These are phyloP conservation scores for Exserohilum rostratum DNA, from an alignment of 2,329 filamentous ascomycete genomes.

Conservation along the genomic window DNA sequence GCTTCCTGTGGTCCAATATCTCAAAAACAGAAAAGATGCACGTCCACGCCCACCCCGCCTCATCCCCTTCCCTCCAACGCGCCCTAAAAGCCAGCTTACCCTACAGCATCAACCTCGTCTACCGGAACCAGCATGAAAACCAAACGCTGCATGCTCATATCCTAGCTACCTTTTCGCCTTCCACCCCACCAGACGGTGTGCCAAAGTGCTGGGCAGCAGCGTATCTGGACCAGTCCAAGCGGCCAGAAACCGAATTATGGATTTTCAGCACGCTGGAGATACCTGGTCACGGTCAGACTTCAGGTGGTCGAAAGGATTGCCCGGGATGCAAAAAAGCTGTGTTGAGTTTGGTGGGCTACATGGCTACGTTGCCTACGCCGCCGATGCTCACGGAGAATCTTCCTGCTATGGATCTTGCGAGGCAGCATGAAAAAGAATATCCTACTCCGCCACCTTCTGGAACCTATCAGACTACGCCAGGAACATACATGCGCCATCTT, in stretches of 20 bases:
- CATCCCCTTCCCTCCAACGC: conserved; percentile 58
- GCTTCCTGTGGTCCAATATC: too few species aligned
- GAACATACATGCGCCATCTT: conserved; percentile 41
- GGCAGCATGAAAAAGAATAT: conserved; percentile 34
- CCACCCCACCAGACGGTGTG: too few species aligned
- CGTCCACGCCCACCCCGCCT: conserved; percentile 28
- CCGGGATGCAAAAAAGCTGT: conserved; percentile 38
- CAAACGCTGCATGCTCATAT: conserved; percentile 47
- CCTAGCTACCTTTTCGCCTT: conserved; percentile 48
- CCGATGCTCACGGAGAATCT: conserved; percentile 35
- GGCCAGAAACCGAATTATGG: conserved; percentile 70
- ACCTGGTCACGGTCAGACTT: conserved; percentile 19
- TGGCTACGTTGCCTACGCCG: conserved; percentile 35
- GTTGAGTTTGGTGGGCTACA: conserved; percentile 35
- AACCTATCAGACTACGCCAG: conserved; percentile 24
- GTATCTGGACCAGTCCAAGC: conserved; percentile 65
- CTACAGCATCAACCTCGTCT: conserved; percentile 64
- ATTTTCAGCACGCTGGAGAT: conserved; percentile 56
- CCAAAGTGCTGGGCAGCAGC: conserved; percentile 60
- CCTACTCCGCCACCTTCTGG: conserved; percentile 29
- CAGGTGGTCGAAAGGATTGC: conserved; percentile 23
- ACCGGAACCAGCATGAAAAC: conserved; percentile 66
- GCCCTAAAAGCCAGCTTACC: conserved; percentile 62
- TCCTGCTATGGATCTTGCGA: conserved; percentile 33
- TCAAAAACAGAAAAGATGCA: conserved; percentile 14